These are phyloP conservation scores for Cyclostephanos invisitatus DNA, from an alignment of 108 stramenopile species.

Conservation along the genomic window DNA sequence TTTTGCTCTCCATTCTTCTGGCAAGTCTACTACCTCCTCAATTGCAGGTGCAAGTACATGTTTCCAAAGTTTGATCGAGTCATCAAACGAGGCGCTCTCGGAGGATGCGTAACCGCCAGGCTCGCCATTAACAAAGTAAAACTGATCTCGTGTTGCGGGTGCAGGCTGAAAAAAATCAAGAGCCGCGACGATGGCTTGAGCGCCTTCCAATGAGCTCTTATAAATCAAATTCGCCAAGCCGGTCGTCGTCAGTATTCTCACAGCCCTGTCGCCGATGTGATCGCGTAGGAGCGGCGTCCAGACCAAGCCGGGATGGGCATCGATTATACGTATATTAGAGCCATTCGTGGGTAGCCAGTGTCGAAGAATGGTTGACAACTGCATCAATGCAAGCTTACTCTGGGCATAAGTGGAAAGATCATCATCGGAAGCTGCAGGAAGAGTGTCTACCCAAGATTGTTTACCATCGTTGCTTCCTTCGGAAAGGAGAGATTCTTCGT, in stretches of 20 bases:
- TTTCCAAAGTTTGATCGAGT: conserved; percentile 24
- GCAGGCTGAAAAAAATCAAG: conserved; percentile 15
- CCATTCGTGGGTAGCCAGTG: conserved; percentile 12
- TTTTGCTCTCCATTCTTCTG: conserved; percentile 22
- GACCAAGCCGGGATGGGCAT: conserved; percentile 51
- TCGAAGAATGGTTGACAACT: conserved; percentile 44
- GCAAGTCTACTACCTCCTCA: conserved; percentile 15
- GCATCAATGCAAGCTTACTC: conserved; percentile 42
- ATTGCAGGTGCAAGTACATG: conserved; percentile 30
- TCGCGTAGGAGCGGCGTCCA: conserved; percentile 48
- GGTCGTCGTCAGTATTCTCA: conserved; percentile 18
- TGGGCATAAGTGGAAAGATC: conserved; percentile 44
- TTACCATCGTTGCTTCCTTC: conserved; percentile 5
- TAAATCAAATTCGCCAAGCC: conserved; percentile 43
- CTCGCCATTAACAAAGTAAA: conserved; percentile 44
- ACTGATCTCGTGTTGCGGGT: conserved; percentile 16
- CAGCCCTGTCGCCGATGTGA: conserved; percentile 33
- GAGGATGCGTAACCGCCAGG: conserved; percentile 33
- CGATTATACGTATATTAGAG: conserved; percentile 18
- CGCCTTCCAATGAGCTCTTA: conserved; percentile 46
- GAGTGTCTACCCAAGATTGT: conserved; percentile 23
- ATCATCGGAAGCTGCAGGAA: conserved; percentile 26
- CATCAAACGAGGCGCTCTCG: conserved; percentile 27
- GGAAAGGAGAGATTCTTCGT: conserved; percentile 14
- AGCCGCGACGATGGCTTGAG: conserved; percentile 26